Base-by-base conservation (phyloP, 805 yeast genomes). In the Lachancea waltii region DNA sequence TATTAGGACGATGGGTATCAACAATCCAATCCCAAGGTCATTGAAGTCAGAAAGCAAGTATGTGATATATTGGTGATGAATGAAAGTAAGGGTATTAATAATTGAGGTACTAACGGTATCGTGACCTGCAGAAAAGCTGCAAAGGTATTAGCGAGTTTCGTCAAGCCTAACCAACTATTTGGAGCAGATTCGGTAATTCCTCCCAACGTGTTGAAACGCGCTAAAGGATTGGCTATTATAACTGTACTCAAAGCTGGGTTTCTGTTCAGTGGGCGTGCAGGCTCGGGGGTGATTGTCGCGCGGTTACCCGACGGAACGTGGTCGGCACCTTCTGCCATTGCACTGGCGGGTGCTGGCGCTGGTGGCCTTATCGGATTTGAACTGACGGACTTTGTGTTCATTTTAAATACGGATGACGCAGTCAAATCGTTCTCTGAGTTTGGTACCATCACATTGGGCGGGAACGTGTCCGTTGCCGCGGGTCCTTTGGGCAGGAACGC, bases 311-410 rank as follows among this genome's bases (percentile, higher is more conserved):
- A 92, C 62, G 97, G 97, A 1, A 64, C 83, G 0, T 90, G 98
- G 98, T 87, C 97, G 10, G 95, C 97, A 3, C 98, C 98, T 1
- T 81, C 95, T 2, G 98, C 97, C 7, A 81, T 92, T 48, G 81
- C 78, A 37, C 85, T 97, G 16, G 97, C 95, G 3, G 98, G 97
- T 51, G 97, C 97, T 3, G 97, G 98, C 54, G 97, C 92, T 5
- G 98, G 98, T 43, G 98, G 98, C 30, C 94, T 87, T 67, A 76
- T 92, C 47, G 98, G 98, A 29, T 89, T 95, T 7, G 98, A 90
- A 60, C 68, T 90, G 53, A 90, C 98, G 1, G 97, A 90, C 66
- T 90, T 90, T 56, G 96, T 90, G 20, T 90, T 90, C 59, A 89
- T 92, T 43, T 72, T 90, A 48, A 90, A 92, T 65, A 77, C 84